Base-by-base conservation (phyloP, 164 flowering plant species). In the Houttuynia cordata region DNA sequence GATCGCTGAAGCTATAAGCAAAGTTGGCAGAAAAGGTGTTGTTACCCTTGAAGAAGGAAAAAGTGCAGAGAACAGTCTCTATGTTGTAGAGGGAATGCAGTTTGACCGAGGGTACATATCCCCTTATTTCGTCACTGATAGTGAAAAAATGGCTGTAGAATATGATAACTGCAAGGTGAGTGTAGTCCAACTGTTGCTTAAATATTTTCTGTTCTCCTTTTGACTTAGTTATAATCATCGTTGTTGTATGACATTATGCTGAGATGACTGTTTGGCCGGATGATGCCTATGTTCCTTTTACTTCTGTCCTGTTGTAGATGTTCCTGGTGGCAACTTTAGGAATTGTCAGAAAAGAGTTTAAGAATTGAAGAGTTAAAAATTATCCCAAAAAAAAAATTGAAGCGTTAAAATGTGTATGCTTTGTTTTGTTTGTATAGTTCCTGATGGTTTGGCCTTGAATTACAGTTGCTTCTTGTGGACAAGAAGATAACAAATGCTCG, bases 31-130 rank as follows among this genome's bases (percentile, higher is more conserved):
- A 49, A 88, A 83, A 71, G 99, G 97, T 61, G 99, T 94, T 22
- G 97, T 94, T 68, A 94, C 99, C 0, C 91, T 94, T 67, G 99
- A 94, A 69, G 99, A 94, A 76, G 99, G 99, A 13, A 88, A 79
- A 75, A 91, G 99, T 76, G 88, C 97, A 8, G 97, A 94, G 64
- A 94, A 94, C 75, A 75, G 58, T 66, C 84, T 94, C 15, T 84
- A 84, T 74, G 97, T 94, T 59, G 97, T 91, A 9, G 96, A 94
- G 65, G 97, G 99, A 50, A 94, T 91, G 99, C 97, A 94, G 64
- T 94, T 94, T 72, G 97, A 91, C 23, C 89, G 97, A 61, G 99
- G 99, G 41, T 94, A 86, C 60, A 84, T 88, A 64, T 88, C 99
- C 57, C 99, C 99, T 22, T 91, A 91, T 70, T 94, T 94, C 64